These are phyloP conservation scores for Russula sp. DNA, from an alignment of 768 basidiomycete genomes.

Conservation along the genomic window DNA sequence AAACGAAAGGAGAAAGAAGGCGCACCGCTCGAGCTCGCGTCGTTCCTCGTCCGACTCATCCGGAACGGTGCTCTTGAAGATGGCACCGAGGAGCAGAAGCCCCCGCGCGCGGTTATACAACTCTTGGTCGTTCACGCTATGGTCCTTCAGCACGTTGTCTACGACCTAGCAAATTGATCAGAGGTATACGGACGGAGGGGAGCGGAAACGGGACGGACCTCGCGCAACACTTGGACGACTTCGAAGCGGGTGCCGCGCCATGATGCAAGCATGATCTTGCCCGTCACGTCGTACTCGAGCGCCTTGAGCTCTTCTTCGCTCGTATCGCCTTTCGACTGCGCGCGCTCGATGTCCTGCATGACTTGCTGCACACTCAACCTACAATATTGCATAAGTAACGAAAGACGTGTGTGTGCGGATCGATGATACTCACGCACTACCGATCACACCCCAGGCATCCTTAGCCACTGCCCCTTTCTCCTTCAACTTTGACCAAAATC, in stretches of 20 bases:
- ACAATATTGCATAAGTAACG: neutral
- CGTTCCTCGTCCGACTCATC: constrained; percentile 94
- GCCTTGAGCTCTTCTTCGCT: constrained; percentile 80
- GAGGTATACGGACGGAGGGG: constrained; percentile 4
- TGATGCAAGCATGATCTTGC: constrained; percentile 93
- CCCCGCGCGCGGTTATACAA: constrained; percentile 83
- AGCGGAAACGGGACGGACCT: constrained; percentile 35
- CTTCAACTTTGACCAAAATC: constrained; percentile 90
- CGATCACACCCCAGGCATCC: constrained; percentile 95
- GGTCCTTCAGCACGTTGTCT: constrained; percentile 81
- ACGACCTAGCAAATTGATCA: constrained; percentile 45
- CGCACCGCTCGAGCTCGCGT: constrained; percentile 86
- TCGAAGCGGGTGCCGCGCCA: constrained; percentile 98
- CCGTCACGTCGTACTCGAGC: constrained; percentile 88
- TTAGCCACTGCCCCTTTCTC: constrained; percentile 92
- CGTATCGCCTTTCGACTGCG: constrained; percentile 84
- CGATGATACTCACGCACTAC: constrained; percentile 70
- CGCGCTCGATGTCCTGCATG: constrained; percentile 87
- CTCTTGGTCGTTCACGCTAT: constrained; percentile 60
- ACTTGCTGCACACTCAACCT: constrained; percentile 71
- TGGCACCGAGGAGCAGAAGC: constrained; percentile 80
- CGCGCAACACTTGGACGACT: constrained; percentile 83
- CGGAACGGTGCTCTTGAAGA: constrained; percentile 79
- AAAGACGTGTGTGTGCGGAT: constrained; percentile 14
- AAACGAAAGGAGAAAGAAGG: constrained; percentile 3